phyloP scores from a whole-genome alignment of 345 rosid genomes.

The Sonneratia alba region DNA sequence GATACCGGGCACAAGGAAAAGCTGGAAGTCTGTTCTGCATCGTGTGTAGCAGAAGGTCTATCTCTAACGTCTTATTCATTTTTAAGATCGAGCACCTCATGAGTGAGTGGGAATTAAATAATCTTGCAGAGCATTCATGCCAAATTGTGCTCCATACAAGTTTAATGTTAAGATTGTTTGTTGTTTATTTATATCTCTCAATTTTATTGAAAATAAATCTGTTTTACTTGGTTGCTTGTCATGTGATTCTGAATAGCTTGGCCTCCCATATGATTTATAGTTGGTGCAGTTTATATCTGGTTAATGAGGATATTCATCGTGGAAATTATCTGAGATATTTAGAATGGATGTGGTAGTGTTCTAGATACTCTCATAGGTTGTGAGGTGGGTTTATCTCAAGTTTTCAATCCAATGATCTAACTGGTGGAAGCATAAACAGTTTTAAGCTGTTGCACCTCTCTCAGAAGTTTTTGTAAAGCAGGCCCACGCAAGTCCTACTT shows the following conservation, averaged over 20 bases:
- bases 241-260: neutral
- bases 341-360: neutral
- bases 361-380: neutral
- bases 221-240: neutral
- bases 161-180: neutral
- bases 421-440: neutral
- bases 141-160: neutral
- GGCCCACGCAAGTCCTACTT: neutral
- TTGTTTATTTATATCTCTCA: neutral
- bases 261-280: neutral
- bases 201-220: neutral
- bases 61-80: slow-evolving; percentile 23
- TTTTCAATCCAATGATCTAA: neutral
- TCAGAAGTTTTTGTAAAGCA: neutral
- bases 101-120: neutral
- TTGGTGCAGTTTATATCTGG: neutral
- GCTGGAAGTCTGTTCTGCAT: slow-evolving; percentile 69
- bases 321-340: too few relatives aligned
- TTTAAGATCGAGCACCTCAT: slow-evolving; percentile 5
- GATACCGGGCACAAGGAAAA: slow-evolving; percentile 61
- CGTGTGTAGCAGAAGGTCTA: slow-evolving; percentile 62
- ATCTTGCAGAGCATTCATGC: neutral
- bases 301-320: too few relatives aligned
- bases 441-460: neutral
- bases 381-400: neutral